phyloP scores from a whole-genome alignment of 1,139 yeast species.

The Entelexis paramagnoliae region DNA sequence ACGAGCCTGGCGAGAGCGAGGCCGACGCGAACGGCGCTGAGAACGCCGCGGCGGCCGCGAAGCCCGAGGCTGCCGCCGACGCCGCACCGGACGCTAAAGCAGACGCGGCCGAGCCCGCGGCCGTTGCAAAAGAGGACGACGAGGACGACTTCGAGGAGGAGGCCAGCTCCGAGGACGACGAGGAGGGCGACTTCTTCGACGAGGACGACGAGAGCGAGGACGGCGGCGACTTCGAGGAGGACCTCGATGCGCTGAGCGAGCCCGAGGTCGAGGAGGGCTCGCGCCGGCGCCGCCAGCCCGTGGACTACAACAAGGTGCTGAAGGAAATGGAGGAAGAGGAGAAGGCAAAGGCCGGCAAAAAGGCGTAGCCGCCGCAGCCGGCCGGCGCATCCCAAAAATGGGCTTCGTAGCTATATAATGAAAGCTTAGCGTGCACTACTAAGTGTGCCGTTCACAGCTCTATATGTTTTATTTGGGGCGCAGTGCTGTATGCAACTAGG shows the following conservation, averaged over 20 bases:
- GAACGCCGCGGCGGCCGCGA: neutral
- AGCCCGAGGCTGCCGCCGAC: too few relatives aligned
- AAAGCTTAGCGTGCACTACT: too few relatives aligned
- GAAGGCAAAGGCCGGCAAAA: too few relatives aligned
- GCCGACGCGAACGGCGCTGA: neutral
- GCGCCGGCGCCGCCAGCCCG: conserved; percentile 75
- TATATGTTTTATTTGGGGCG: too few relatives aligned
- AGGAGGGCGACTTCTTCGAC: conserved; percentile 26
- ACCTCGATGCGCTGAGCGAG: conserved; percentile 70
- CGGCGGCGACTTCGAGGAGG: conserved; percentile 38
- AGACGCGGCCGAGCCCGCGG: neutral
- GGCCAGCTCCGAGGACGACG: conserved; percentile 30
- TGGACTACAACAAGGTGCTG: conserved; percentile 81
- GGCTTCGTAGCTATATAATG: too few relatives aligned
- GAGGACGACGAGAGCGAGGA: conserved; percentile 28
- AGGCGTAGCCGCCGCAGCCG: too few relatives aligned
- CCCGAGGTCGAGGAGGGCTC: conserved; percentile 63
- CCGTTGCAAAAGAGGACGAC: conserved; percentile 31
- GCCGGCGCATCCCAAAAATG: too few relatives aligned
- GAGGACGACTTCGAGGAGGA: conserved; percentile 37
- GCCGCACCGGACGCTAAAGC: too few relatives aligned
- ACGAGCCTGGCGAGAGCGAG: conserved; percentile 17
- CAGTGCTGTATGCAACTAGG: too few relatives aligned
- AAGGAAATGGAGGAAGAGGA: conserved; percentile 45
- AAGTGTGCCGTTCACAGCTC: too few relatives aligned